These are phyloP conservation scores for Sequoiadendron giganteum DNA, from an alignment of 75 land plant genomes.

Conservation along the genomic window DNA sequence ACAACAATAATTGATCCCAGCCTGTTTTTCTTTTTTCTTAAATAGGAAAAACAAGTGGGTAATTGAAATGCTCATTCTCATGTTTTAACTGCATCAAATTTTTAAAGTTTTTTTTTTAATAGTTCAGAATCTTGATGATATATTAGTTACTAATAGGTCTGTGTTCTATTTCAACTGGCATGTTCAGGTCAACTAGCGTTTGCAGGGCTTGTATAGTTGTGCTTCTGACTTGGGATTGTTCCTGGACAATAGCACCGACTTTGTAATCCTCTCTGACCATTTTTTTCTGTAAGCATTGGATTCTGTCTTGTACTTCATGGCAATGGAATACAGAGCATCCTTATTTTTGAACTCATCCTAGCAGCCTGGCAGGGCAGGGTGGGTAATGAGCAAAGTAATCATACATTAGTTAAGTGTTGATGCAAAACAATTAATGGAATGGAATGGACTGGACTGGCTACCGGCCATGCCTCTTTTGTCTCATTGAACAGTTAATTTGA, in stretches of 20 bases:
- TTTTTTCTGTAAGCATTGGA: background rate
- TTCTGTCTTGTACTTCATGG: background rate
- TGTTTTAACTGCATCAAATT: background rate
- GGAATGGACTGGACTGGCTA: background rate
- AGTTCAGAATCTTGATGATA: background rate
- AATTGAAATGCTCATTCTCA: background rate
- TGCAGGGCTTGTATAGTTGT: background rate
- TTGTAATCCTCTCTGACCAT: background rate
- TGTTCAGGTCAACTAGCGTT: background rate
- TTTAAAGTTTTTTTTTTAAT: background rate
- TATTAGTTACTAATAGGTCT: background rate
- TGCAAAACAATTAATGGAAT: background rate
- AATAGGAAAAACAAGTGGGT: background rate
- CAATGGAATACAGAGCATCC: background rate
- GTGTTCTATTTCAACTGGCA: background rate
- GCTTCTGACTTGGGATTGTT: conserved; percentile 1
- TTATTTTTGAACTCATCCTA: background rate
- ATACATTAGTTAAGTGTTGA: background rate
- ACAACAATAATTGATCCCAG: background rate
- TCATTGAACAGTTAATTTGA: background rate
- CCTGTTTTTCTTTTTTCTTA: background rate
- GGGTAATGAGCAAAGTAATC: background rate
- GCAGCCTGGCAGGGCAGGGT: background rate
- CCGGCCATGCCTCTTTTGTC: background rate
- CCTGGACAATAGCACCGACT: background rate